A percentile compares a stretch with the other conserved stretches of the same genome.
These are phyloP conservation scores for Conticribra guillardii DNA, from an alignment of 108 stramenopile genomes.

Conservation along the genomic window DNA sequence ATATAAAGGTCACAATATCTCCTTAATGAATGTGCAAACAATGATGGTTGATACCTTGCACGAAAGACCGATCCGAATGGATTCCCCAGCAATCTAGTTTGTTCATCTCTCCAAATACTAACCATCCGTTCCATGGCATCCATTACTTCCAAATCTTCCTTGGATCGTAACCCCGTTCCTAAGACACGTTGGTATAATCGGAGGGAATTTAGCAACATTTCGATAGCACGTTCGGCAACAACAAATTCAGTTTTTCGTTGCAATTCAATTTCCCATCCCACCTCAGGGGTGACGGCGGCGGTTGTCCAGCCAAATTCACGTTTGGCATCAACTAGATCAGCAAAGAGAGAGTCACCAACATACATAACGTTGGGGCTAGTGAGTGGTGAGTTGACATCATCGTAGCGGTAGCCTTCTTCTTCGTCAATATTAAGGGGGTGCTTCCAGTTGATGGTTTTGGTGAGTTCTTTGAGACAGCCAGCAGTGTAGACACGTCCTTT, in stretches of 20 bases:
- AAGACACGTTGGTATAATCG: slow-evolving; percentile 66
- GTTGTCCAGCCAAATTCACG: slow-evolving; percentile 91
- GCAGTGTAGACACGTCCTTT: slow-evolving; percentile 77
- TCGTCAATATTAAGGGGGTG: slow-evolving; percentile 22
- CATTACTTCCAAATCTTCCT: slow-evolving; percentile 71
- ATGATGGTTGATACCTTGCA: slow-evolving; percentile 79
- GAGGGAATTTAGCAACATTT: slow-evolving; percentile 70
- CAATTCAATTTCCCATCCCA: slow-evolving; percentile 67
- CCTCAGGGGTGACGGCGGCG: slow-evolving; percentile 89
- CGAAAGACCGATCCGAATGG: slow-evolving; percentile 88
- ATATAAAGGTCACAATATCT: slow-evolving; percentile 59
- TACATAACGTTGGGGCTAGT: slow-evolving; percentile 87
- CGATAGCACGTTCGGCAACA: slow-evolving; percentile 69
- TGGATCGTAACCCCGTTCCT: slow-evolving; percentile 53
- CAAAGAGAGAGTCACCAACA: slow-evolving; percentile 96
- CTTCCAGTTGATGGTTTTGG: slow-evolving; percentile 65
- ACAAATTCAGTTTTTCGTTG: slow-evolving; percentile 59
- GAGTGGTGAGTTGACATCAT: slow-evolving; percentile 47
- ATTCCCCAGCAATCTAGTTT: slow-evolving; percentile 77
- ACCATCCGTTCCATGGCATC: slow-evolving; percentile 75
- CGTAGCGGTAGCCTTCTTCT: slow-evolving; percentile 18
- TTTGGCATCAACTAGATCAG: slow-evolving; percentile 97
- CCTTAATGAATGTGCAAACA: slow-evolving; percentile 50
- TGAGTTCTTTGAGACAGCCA: slow-evolving; percentile 81
- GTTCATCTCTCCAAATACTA: slow-evolving; percentile 78